These are phyloP conservation scores for Emmonsiellopsis sp. DNA, from an alignment of 2,329 filamentous ascomycete genomes.

Conservation along the genomic window DNA sequence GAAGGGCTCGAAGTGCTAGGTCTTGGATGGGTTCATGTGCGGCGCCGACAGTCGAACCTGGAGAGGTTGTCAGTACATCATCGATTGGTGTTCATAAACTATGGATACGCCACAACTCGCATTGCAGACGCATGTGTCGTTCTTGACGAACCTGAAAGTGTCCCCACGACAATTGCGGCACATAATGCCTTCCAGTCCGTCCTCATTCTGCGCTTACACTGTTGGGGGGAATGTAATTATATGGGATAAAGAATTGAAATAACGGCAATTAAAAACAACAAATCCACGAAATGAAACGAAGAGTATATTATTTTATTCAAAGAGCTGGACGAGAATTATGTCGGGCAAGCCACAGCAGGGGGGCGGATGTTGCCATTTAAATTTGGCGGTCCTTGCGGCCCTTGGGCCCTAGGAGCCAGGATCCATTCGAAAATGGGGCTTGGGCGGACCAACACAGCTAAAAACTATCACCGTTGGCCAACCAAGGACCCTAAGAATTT, in stretches of 20 bases:
- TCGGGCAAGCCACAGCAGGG: too few species aligned
- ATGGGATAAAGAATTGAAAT: background rate
- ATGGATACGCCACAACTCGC: too few species aligned
- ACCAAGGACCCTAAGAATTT: too few species aligned
- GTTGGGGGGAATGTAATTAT: background rate
- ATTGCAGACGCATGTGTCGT: too few species aligned
- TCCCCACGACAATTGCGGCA: background rate
- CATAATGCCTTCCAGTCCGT: background rate
- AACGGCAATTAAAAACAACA: background rate
- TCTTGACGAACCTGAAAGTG: background rate
- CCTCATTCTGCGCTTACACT: conserved; percentile 2
- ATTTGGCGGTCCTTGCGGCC: too few species aligned
- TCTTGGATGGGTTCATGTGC: background rate
- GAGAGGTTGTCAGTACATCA: background rate
- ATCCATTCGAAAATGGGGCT: too few species aligned
- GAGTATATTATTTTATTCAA: background rate
- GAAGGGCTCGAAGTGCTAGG: conserved; percentile 30
- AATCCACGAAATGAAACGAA: background rate
- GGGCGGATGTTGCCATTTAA: too few species aligned
- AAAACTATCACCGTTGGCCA: too few species aligned
- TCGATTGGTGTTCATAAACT: background rate
- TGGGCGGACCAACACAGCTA: too few species aligned
- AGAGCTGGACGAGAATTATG: too few species aligned
- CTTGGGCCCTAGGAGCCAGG: too few species aligned
- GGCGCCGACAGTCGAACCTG: background rate